Base-by-base conservation (phyloP, 2,329 filamentous ascomycete species). In the Chalaropsis ovoidea region DNA sequence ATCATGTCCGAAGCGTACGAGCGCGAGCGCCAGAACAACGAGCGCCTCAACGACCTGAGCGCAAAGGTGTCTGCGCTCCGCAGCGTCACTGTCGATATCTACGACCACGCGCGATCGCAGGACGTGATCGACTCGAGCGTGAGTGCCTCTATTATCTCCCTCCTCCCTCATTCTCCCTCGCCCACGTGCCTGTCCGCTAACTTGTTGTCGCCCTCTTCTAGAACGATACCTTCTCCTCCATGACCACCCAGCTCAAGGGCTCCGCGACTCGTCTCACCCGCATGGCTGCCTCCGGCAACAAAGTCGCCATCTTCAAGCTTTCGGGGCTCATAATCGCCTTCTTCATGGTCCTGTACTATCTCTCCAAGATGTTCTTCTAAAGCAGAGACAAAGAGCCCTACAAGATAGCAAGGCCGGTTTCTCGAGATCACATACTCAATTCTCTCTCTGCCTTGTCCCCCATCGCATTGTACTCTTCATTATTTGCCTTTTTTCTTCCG, bases 31-130 rank as follows among this genome's bases (percentile, higher is more conserved):
- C 94, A 99, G 77, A 99, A 99, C 79, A 95, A 97, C 77, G 86
- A 89, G 70, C 91, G 93, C 71, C 88, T 99, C 66, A 87, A 93
- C 72, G 91, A 95, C 74, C 87, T 99, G 45, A 88, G 89, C 17
- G 83, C 85, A 70, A 99, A 99, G 78, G 92, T 97, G 65, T 89
- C 89, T 19, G 90, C 91, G 63, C 83, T 99, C 69, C 90, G 93
- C 73, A 89, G 89, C 75, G 90, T 99, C 62, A 99, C 94, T 52
- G 85, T 97, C 70, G 91, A 99, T 78, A 99, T 99, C 73, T 96
- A 97, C 81, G 92, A 97, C 77, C 91, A 94, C 74, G 94, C 94
- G 62, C 85, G 90, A 67, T 85, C 89, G 71, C 93, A 97, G 72
- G 85, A 88, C 70, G 84, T 95, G 69, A 89, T 99, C 70, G 90